Conservation (phyloP, 1,139 yeast genomes). For the Sugiyamaella xylanicola region DNA sequence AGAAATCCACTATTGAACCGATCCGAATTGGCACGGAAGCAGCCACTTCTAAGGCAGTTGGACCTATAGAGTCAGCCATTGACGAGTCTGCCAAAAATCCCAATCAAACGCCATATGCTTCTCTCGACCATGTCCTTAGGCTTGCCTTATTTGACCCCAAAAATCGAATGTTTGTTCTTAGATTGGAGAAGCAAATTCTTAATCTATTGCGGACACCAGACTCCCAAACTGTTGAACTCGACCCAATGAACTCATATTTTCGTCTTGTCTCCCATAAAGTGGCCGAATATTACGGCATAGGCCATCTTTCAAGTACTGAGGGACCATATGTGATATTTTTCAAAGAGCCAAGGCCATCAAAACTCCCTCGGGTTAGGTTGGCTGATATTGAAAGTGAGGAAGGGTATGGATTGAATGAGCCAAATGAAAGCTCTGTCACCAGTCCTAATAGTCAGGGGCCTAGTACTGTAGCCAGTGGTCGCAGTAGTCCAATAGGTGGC, state of each 20-base stretch:
- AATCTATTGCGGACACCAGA: constrained; percentile 40
- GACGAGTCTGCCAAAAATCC: no score
- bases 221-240: constrained; percentile 50
- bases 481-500: neutral
- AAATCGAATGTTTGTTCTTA: constrained; percentile 55
- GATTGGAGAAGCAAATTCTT: constrained; percentile 54
- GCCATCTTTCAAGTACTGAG: constrained; percentile 53
- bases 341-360: constrained; percentile 27
- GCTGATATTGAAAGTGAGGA: constrained; percentile 20
- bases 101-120: neutral
- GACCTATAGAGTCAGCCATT: no score
- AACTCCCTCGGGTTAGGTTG: constrained; percentile 7
- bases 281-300: constrained; percentile 65
- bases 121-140: constrained; percentile 39
- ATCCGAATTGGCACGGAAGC: no score
- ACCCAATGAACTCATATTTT: constrained; percentile 65
- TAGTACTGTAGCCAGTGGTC: neutral
- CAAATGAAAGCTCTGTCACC: neutral
- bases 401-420: neutral
- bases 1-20: no score
- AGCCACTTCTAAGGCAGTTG: no score
- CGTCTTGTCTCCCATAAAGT: constrained; percentile 66
- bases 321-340: constrained; percentile 51
- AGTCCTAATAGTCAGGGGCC: neutral
- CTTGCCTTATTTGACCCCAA: constrained; percentile 52